Base-by-base conservation (phyloP, 352 stramenopile species). In the Pythium vanterpoolii region DNA sequence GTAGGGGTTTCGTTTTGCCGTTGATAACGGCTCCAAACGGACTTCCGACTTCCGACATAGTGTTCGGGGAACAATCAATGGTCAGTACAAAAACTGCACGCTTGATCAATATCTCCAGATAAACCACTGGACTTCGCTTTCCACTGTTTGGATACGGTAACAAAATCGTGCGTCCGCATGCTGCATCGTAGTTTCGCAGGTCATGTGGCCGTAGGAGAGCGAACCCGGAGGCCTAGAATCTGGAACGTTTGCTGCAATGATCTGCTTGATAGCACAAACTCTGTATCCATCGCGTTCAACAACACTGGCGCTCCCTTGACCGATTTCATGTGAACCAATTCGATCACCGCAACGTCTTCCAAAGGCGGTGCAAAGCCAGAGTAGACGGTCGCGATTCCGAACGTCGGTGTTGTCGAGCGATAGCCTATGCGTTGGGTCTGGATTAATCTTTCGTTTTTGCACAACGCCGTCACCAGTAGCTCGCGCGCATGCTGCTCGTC, bases 331-430 rank as follows among this genome's bases (percentile, higher is more conserved):
- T n/a, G 34, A 1, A 28, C 47, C 24, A 49, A 9, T 8, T 60
- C 50, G 13, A 66, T 34, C 21, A 60, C 36, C 23, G 60, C n/a
- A 26, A 56, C n/a, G 33, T 66, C 51, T 34, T 60, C 31, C 4
- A 56, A 40, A 0, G 43, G 42, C 19, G 49, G 9, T 5, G 21
- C 9, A 24, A 66, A 60, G 6, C 33, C 59, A 34, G 33, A 49
- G 59, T 45, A 66, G 1, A 9, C 50, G 14, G 13, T 60, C 26
- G 31, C 50, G 7, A 60, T 19, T 11, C 31, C 46, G 23, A 60
- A 66, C 11, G 21, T 40, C 8, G 50, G 14, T 10, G 50, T 44
- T 28, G 26, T 24, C 9, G 27, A 34, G 5, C 50, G 49, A 33
- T 34, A 66, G 4, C 59, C 59, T 28, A 56, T 30, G 9, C 59